Conservation (phyloP, 176 grass and related monocot species). For the Carex pumila region DNA sequence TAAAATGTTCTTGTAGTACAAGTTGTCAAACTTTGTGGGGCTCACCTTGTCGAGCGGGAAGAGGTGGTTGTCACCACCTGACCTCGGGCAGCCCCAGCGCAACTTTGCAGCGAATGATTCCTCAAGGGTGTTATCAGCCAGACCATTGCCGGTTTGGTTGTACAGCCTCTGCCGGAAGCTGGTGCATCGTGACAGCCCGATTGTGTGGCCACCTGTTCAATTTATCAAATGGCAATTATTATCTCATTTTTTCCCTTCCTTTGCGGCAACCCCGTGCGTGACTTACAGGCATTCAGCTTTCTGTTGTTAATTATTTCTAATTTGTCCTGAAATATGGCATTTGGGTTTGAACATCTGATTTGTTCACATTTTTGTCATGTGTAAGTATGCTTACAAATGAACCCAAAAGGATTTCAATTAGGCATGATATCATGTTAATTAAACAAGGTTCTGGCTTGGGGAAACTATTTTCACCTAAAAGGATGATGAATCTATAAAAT, state of each 20-base stretch:
- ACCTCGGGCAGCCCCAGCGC: constrained; percentile 22
- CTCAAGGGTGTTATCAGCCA: constrained; percentile 23
- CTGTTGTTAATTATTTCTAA: background rate
- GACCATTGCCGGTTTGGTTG: constrained; percentile 31
- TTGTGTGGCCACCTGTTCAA: constrained; percentile 33
- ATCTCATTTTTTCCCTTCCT: too few species aligned
- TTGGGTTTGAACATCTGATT: background rate
- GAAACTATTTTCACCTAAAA: background rate
- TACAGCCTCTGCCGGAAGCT: constrained; percentile 35
- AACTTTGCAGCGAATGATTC: constrained; percentile 22
- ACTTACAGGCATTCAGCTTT: background rate
- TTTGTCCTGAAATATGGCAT: background rate
- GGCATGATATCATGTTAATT: background rate
- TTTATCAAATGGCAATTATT: background rate
- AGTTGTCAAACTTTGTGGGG: constrained; percentile 39
- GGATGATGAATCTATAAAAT: background rate
- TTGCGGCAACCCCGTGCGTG: too few species aligned
- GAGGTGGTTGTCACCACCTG: constrained; percentile 29
- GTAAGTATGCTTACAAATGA: background rate
- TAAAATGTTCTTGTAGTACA: constrained; percentile 43
- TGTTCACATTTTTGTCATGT: background rate
- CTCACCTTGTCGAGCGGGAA: constrained; percentile 29
- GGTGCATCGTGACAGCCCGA: constrained; percentile 32
- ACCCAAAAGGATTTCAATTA: background rate
- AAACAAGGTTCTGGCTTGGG: background rate